A percentile compares a stretch with the other conserved stretches of the same genome.
Evolutionary conservation across 129 eudicot genomes (phyloP).

Genomic region (Calendula officinalis): DNA sequence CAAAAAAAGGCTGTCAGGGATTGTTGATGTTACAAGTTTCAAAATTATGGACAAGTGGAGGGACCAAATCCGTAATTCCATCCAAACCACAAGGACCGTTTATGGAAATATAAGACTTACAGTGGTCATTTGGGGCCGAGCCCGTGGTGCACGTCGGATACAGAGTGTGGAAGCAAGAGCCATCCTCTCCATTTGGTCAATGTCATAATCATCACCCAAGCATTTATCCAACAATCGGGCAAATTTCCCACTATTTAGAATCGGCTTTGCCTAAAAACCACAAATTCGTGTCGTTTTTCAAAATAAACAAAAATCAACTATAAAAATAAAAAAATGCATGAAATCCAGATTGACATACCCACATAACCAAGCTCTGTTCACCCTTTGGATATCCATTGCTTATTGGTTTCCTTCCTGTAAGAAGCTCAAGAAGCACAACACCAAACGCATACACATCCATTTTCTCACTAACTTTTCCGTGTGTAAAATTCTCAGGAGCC

Average conservation of each 20-base stretch:
- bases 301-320: not conserved
- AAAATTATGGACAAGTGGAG: too few species aligned
- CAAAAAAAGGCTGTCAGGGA: too few species aligned
- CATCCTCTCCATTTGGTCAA: constrained; percentile 78
- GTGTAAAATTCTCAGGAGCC: constrained; percentile 97
- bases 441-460: constrained; percentile 91
- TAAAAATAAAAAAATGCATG: not conserved
- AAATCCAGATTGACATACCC: constrained; percentile 54
- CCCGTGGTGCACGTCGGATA: constrained; percentile 50
- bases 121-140: constrained; percentile 84
- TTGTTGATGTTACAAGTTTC: too few species aligned
- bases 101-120: constrained; percentile 38
- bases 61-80: too few species aligned
- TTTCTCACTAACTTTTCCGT: constrained; percentile 87
- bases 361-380: constrained; percentile 91
- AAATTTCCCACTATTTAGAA: constrained; percentile 63
- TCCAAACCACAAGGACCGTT: too few species aligned
- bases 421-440: constrained; percentile 96
- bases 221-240: constrained; percentile 56
- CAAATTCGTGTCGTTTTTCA: constrained; percentile 2
- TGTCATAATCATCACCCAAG: constrained; percentile 55
- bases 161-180: constrained; percentile 87
- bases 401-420: constrained; percentile 90
- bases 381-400: constrained; percentile 79
- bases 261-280: constrained; percentile 69